Evolutionary conservation across 257 asterid genomes (phyloP).

Genomic region (Cruciata laevipes): DNA sequence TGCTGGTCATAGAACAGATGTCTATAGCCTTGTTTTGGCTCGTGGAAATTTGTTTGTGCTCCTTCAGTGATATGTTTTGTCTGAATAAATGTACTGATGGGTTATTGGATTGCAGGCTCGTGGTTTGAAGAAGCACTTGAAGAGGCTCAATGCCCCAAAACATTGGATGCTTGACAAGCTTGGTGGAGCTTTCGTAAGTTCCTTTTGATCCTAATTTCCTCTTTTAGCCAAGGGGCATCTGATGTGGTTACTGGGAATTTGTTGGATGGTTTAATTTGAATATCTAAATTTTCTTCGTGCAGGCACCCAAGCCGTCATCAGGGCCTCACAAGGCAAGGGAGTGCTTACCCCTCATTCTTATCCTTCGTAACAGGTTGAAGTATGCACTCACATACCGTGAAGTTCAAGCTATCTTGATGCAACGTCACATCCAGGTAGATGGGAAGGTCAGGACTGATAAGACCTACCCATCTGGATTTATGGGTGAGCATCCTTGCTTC

Average conservation of each 20-base stretch:
- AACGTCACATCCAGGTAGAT: slow-evolving; percentile 65
- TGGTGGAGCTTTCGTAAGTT: slow-evolving; percentile 71
- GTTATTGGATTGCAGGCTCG: slow-evolving; percentile 43
- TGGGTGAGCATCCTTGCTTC: slow-evolving; percentile 39
- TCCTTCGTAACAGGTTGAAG: slow-evolving; percentile 59
- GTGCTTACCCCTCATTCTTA: slow-evolving; percentile 63
- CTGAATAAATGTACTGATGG: neutral
- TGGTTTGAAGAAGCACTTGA: slow-evolving; percentile 72
- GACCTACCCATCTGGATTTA: slow-evolving; percentile 69
- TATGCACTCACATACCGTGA: slow-evolving; percentile 68
- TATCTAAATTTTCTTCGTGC: neutral
- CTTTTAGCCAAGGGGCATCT: too few relatives aligned
- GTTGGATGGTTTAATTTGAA: slow-evolving; percentile 1
- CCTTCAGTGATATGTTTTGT: neutral
- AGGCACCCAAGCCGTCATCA: slow-evolving; percentile 82
- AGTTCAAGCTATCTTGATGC: slow-evolving; percentile 59
- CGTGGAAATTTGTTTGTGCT: neutral
- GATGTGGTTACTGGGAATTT: neutral
- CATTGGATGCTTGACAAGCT: slow-evolving; percentile 71
- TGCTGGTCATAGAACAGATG: neutral
- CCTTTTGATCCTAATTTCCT: neutral
- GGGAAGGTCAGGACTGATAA: slow-evolving; percentile 77
- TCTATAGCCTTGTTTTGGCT: neutral
- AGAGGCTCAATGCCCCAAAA: slow-evolving; percentile 83
- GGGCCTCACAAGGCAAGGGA: slow-evolving; percentile 87